Percentiles rank a stretch among this genome's conserved stretches.
phyloP scores from a whole-genome alignment of 495 filamentous ascomycete species.

The Rusavskia elegans region DNA sequence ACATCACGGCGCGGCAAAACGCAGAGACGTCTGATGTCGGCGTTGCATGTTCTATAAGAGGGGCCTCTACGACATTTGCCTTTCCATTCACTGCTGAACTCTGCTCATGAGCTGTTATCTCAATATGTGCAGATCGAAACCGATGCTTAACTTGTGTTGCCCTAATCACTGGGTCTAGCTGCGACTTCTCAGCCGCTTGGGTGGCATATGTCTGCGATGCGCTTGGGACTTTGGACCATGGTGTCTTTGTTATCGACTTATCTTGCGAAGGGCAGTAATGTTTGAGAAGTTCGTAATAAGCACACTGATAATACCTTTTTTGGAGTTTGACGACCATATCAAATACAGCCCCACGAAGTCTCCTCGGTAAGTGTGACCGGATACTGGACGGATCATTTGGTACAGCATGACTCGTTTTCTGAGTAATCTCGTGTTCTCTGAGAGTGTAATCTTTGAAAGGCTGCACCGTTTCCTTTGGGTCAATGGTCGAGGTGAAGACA shows the following conservation, averaged over 20 bases:
- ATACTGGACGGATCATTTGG: background rate
- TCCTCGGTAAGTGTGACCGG: constrained; percentile 41
- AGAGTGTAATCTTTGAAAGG: constrained; percentile 68
- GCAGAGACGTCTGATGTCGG: constrained; percentile 59
- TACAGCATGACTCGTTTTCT: constrained; percentile 6
- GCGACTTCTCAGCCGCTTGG: too few species aligned
- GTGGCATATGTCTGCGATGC: too few species aligned
- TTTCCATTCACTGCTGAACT: background rate
- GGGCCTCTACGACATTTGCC: constrained; percentile 7
- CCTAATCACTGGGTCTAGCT: too few species aligned
- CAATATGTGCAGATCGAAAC: too few species aligned
- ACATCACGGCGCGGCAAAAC: constrained; percentile 67
- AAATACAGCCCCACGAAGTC: constrained; percentile 46
- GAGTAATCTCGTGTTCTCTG: constrained; percentile 68
- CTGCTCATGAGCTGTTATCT: too few species aligned
- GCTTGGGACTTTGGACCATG: too few species aligned
- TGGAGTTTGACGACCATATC: constrained; percentile 53
- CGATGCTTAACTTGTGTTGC: too few species aligned
- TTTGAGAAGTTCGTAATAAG: constrained; percentile 58
- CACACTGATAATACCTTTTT: constrained; percentile 51
- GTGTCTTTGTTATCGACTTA: too few species aligned
- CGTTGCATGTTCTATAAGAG: constrained; percentile 56
- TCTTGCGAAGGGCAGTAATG: constrained; percentile 54
- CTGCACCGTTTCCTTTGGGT: constrained; percentile 47
- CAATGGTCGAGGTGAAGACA: constrained; percentile 58